Evolutionary conservation across 352 stramenopile species (phyloP).

Genomic region (Globisporangium solare): DNA sequence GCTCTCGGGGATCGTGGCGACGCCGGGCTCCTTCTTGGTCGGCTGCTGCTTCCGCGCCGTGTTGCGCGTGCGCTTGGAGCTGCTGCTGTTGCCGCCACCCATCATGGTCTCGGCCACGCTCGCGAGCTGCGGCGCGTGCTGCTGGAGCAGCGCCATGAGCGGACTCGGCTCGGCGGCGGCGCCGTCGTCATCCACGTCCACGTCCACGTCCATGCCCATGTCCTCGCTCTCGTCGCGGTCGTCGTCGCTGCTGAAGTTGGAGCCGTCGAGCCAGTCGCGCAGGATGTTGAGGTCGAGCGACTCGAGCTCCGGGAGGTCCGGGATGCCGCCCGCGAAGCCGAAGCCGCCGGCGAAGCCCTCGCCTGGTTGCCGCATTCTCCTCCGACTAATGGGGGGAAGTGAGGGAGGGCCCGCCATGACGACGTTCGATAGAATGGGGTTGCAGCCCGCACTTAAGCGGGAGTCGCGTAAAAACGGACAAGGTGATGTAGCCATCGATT

Average conservation of each 20-base stretch:
- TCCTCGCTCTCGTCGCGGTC: slow-evolving; percentile 5
- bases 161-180: background rate
- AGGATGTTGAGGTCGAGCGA: slow-evolving; percentile 15
- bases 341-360: too few relatives aligned
- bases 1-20: background rate
- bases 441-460: too few relatives aligned
- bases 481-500: too few relatives aligned
- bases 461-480: too few relatives aligned
- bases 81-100: background rate
- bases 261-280: slow-evolving; percentile 15
- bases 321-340: background rate
- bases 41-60: background rate
- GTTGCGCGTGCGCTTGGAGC: slow-evolving; percentile 3
- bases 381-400: too few relatives aligned
- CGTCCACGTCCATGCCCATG: slow-evolving; percentile 3
- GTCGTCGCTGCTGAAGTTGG: slow-evolving; percentile 11
- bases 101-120: background rate
- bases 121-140: background rate
- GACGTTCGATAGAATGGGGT: too few relatives aligned
- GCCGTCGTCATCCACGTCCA: background rate
- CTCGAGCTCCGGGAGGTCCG: slow-evolving; percentile 8
- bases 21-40: background rate
- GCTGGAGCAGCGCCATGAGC: slow-evolving; percentile 10
- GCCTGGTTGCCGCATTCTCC: too few relatives aligned
- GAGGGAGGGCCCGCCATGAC: too few relatives aligned